These are phyloP conservation scores for Fusarium sp. DNA, from an alignment of 2,329 filamentous ascomycete species.

Conservation along the genomic window DNA sequence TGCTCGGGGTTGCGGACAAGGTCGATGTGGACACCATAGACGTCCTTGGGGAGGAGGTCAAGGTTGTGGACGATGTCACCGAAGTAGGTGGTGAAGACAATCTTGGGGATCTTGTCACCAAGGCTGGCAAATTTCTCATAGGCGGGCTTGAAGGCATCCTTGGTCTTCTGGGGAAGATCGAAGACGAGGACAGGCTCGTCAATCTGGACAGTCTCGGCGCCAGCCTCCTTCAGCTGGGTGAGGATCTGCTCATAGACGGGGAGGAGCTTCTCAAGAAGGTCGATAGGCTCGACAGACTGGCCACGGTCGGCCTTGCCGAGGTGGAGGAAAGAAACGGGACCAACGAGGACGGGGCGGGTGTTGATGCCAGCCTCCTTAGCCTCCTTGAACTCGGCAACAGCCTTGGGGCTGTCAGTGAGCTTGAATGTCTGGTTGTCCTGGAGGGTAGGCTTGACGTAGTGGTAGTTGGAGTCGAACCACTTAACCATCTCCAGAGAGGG, in stretches of 20 bases:
- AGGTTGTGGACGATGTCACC: conserved; percentile 99
- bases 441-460: conserved; percentile 99
- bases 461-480: conserved; percentile 99
- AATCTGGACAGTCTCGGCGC: conserved; percentile 96
- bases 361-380: conserved; percentile 95
- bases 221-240: conserved; percentile 90
- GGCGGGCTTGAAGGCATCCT: conserved; percentile 96
- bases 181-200: conserved; percentile 98
- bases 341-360: conserved; percentile 93
- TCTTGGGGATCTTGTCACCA: conserved; percentile 82
- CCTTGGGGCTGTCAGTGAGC: conserved; percentile 87
- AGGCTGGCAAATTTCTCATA: conserved; percentile 87
- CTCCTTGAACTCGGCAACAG: conserved; percentile 92
- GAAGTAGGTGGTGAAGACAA: conserved; percentile 97
- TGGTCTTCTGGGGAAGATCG: conserved; percentile 87
- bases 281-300: conserved; percentile 91
- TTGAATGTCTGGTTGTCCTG: conserved; percentile 98
- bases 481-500: conserved; percentile 99
- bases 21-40: conserved; percentile 91
- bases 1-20: conserved; percentile 99
- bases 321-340: conserved; percentile 96
- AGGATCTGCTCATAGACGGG: conserved; percentile 96
- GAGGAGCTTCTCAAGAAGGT: conserved; percentile 89
- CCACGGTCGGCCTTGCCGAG: conserved; percentile 98
- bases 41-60: conserved; percentile 79